phyloP scores from a whole-genome alignment of 139 green algal species.

The Asterochloris erici region DNA sequence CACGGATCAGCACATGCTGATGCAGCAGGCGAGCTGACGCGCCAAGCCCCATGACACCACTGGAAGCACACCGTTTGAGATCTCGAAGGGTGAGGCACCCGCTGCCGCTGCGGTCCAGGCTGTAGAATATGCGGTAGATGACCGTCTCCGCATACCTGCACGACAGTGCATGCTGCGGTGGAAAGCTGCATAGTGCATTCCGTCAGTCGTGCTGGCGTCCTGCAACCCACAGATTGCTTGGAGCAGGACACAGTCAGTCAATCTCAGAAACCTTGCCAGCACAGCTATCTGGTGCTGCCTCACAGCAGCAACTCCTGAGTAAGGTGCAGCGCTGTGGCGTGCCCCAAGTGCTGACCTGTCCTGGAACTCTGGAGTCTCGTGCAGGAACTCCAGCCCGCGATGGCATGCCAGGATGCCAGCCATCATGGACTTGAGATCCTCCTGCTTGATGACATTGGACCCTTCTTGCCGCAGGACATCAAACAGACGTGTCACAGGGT shows the following conservation, averaged over 20 bases:
- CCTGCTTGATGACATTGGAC: constrained; percentile 38
- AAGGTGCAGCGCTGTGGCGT: background rate
- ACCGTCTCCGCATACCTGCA: constrained; percentile 94
- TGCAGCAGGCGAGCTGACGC: no score
- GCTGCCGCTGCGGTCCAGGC: constrained; percentile 74
- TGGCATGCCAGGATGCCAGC: constrained; percentile 83
- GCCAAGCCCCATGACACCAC: no score
- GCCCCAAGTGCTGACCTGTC: constrained; percentile 46
- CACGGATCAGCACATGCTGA: no score
- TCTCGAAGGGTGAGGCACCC: constrained; percentile 79
- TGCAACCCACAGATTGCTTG: background rate
- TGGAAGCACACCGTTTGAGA: constrained; percentile 51
- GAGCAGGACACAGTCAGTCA: background rate
- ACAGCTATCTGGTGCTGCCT: background rate
- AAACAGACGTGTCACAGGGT: constrained; percentile 32
- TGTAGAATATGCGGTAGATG: constrained; percentile 97
- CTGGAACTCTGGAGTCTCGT: constrained; percentile 97
- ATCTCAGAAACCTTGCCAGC: background rate
- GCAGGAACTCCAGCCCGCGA: constrained; percentile 95
- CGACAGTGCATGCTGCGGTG: background rate
- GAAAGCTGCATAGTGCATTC: background rate
- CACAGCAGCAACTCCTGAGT: background rate
- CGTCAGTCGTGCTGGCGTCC: background rate
- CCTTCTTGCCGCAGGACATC: constrained; percentile 45
- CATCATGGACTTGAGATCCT: constrained; percentile 84